A percentile compares a stretch with the other conserved stretches of the same genome.
Conservation (phyloP, 2,329 filamentous ascomycete species). For the Aureobasidium subglaciale region DNA sequence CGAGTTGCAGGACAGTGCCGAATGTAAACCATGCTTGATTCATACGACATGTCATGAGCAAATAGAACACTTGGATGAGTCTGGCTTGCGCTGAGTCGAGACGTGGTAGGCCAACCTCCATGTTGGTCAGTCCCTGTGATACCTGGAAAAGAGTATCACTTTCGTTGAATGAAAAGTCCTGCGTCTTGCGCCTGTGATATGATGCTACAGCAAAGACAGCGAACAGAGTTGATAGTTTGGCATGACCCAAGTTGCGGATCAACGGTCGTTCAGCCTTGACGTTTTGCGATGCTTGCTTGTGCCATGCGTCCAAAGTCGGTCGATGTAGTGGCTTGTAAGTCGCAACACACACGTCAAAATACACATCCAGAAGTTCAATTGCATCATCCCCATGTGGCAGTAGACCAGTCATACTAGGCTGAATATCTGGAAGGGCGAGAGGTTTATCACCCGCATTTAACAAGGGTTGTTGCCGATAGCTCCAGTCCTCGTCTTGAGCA, state of each 20-base stretch:
- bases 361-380: constrained; percentile 43
- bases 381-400: not conserved
- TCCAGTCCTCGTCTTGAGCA: not conserved
- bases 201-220: not conserved
- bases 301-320: constrained; percentile 46
- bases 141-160: not conserved
- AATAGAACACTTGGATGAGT: constrained; percentile 19
- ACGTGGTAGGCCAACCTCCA: constrained; percentile 16
- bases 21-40: constrained; percentile 31
- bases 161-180: not conserved
- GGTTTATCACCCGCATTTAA: constrained; percentile 8
- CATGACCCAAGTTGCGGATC: not conserved
- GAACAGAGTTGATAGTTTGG: not conserved
- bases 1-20: constrained; percentile 22
- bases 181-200: not conserved
- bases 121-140: not conserved
- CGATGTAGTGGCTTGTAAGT: constrained; percentile 54
- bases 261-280: not conserved
- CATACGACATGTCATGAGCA: constrained; percentile 18
- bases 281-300: constrained; percentile 10
- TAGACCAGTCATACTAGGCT: not conserved
- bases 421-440: not conserved
- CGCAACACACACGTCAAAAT: constrained; percentile 55
- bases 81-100: constrained; percentile 19
- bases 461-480: not conserved